Conservation (phyloP, 108 stramenopile genomes). For the Aurantiochytrium sp. region DNA sequence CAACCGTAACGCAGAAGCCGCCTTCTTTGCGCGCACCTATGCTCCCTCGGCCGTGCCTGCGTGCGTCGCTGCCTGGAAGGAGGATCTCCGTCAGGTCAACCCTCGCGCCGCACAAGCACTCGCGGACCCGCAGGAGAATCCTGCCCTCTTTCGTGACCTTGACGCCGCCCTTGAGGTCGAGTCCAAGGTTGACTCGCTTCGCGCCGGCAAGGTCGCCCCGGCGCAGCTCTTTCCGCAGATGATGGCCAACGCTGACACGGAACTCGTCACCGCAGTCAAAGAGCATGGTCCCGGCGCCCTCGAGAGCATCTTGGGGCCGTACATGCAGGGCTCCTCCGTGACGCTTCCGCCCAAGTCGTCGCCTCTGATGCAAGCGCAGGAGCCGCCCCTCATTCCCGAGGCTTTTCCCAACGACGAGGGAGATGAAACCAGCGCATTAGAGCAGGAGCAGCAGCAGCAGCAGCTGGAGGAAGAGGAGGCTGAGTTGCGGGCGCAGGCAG, state of each 20-base stretch:
- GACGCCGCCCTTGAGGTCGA: slow-evolving; percentile 83
- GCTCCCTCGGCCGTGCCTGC: slow-evolving; percentile 80
- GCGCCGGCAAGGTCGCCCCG: not conserved
- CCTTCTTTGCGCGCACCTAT: slow-evolving; percentile 94
- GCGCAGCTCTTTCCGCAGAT: not conserved
- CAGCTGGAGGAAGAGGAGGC: not conserved
- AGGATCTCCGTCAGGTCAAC: slow-evolving; percentile 67
- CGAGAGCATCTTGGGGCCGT: not conserved
- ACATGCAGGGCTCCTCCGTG: not conserved
- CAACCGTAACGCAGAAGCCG: slow-evolving; percentile 90
- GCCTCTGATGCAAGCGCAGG: not conserved
- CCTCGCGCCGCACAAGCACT: slow-evolving; percentile 81
- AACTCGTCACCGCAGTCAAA: not conserved
- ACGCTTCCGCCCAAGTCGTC: not conserved
- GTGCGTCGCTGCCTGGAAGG: slow-evolving; percentile 83
- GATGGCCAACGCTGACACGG: not conserved
- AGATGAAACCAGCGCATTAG: too few species aligned
- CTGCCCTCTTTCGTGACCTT: slow-evolving; percentile 78
- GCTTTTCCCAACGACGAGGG: too few species aligned
- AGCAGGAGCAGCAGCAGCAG: too few species aligned
- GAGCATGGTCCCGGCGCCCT: not conserved
- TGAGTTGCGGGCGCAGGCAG: not conserved
- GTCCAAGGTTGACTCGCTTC: slow-evolving; percentile 11
- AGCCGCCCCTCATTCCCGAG: not conserved
- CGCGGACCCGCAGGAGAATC: slow-evolving; percentile 68